These are phyloP conservation scores for Bipolaris oryzae DNA, from an alignment of 2,329 filamentous ascomycete genomes.

Conservation along the genomic window DNA sequence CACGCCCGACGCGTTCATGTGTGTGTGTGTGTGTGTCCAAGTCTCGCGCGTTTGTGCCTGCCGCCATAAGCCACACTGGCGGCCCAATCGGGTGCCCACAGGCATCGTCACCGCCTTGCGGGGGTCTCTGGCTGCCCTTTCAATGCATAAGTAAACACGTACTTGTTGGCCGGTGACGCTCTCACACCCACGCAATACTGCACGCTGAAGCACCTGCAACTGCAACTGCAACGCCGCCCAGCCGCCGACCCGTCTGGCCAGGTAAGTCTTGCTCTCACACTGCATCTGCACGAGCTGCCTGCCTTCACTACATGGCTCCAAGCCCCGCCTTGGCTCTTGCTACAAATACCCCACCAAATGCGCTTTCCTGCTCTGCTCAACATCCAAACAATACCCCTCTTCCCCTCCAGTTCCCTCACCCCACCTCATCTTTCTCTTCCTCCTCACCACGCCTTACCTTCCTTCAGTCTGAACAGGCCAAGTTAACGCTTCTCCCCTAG, in stretches of 20 bases:
- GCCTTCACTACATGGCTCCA: constrained; percentile 12
- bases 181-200: constrained; percentile 22
- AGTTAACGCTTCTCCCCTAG: constrained; percentile 25
- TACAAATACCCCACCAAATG: constrained; percentile 36
- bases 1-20: not conserved
- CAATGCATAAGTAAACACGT: constrained; percentile 27
- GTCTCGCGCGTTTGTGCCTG: constrained; percentile 15
- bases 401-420: not conserved
- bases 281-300: constrained; percentile 11
- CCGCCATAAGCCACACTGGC: constrained; percentile 12
- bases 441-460: constrained; percentile 5
- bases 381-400: constrained; percentile 10
- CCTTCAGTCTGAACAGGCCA: constrained; percentile 7
- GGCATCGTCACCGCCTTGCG: constrained; percentile 40
- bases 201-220: constrained; percentile 27
- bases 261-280: constrained; percentile 19
- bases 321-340: constrained; percentile 25
- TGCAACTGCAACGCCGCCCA: constrained; percentile 35
- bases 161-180: constrained; percentile 17
- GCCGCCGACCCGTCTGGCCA: constrained; percentile 27
- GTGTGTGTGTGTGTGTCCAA: constrained; percentile 1
- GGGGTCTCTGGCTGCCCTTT: constrained; percentile 27
- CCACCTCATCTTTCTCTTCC: constrained; percentile 1
- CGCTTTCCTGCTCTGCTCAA: constrained; percentile 16
- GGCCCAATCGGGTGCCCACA: constrained; percentile 33